phyloP scores from a whole-genome alignment of 169 alveolate species.

The Prorocentrum cordatum region DNA sequence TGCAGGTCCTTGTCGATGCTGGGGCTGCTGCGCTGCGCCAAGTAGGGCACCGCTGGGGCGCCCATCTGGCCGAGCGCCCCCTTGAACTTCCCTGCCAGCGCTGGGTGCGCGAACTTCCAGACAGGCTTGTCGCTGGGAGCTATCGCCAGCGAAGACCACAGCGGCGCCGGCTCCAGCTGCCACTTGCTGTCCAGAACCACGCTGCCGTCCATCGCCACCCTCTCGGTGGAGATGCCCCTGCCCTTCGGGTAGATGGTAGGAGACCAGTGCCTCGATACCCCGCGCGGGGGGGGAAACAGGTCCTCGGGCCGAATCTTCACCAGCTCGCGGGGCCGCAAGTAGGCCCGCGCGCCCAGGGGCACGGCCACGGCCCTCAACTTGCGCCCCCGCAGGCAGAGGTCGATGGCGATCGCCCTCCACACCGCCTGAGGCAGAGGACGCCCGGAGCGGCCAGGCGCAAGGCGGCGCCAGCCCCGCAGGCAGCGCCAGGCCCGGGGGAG shows the following conservation, averaged over 20 bases:
- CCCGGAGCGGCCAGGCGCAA: too few relatives aligned
- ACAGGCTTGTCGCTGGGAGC: not conserved
- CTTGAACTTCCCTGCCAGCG: not conserved
- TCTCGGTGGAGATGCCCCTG: not conserved
- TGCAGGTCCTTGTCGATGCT: not conserved
- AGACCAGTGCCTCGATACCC: not conserved
- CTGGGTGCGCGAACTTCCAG: not conserved
- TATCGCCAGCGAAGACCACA: not conserved
- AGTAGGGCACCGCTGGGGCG: not conserved
- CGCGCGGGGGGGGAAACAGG: not conserved
- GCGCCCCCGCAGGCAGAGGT: too few relatives aligned
- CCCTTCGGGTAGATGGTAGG: not conserved
- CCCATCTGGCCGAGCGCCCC: not conserved
- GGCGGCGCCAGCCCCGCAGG: too few relatives aligned
- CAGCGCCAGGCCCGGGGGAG: too few relatives aligned
- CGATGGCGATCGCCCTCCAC: too few relatives aligned
- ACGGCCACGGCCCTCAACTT: too few relatives aligned
- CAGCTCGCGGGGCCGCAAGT: too few relatives aligned
- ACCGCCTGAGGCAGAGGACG: too few relatives aligned
- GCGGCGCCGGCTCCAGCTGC: not conserved
- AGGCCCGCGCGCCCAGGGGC: too few relatives aligned
- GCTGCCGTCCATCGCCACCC: slow-evolving; percentile 3
- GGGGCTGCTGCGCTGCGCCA: slow-evolving; percentile 13
- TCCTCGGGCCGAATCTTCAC: too few relatives aligned
- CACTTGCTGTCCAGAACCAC: not conserved